Conservation (phyloP, 2,329 filamentous ascomycete genomes). For the Penicillium sp. region DNA sequence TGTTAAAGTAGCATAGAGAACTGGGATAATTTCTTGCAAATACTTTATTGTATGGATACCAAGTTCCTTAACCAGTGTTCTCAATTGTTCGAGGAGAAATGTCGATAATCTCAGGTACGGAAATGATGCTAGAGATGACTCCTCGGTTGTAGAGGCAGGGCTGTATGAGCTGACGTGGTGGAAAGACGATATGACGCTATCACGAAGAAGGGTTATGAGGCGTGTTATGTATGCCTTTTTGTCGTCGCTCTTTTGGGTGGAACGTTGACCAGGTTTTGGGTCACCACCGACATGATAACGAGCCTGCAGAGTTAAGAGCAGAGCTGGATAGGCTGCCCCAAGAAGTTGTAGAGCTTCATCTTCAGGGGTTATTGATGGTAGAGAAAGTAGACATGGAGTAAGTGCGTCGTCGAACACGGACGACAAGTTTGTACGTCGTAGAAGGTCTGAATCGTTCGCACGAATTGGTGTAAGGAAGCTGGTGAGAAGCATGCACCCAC, state of each 20-base stretch:
- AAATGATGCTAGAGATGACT: conserved; percentile 40
- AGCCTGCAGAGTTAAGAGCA: conserved; percentile 56
- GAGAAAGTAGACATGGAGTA: conserved; percentile 64
- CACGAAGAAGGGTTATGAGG: conserved; percentile 28
- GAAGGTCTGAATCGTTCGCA: conserved; percentile 35
- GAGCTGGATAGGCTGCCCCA: conserved; percentile 59
- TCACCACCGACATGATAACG: conserved; percentile 30
- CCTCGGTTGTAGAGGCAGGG: conserved; percentile 38
- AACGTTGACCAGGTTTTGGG: neutral
- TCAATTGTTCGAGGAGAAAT: conserved; percentile 32
- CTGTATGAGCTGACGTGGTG: conserved; percentile 44
- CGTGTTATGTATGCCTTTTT: conserved; percentile 22
- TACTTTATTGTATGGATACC: conserved; percentile 37
- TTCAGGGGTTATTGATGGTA: conserved; percentile 74
- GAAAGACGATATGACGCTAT: conserved; percentile 36
- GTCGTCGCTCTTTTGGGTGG: conserved; percentile 17
- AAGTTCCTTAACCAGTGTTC: conserved; percentile 26
- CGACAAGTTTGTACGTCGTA: conserved; percentile 40
- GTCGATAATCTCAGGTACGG: conserved; percentile 48
- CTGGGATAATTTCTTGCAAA: conserved; percentile 61
- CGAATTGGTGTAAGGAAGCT: conserved; percentile 33
- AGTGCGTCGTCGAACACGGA: conserved; percentile 45
- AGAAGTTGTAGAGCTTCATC: conserved; percentile 65
- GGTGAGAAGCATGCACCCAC: conserved; percentile 35
- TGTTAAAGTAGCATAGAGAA: conserved; percentile 61